Conservation (phyloP, 1,139 yeast genomes). For the Ogataea hybrid region DNA sequence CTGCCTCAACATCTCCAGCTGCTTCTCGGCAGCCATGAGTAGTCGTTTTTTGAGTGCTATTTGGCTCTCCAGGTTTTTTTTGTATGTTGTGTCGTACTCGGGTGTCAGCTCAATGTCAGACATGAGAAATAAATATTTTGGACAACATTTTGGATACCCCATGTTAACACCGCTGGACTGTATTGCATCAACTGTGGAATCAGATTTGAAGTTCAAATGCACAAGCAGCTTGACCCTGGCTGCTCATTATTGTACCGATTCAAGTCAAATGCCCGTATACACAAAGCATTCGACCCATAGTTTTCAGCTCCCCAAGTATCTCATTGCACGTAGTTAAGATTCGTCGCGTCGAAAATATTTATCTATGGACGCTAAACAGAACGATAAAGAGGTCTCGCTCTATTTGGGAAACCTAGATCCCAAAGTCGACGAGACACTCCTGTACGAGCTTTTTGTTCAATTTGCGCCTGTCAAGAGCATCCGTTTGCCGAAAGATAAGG, state of each 20-base stretch:
- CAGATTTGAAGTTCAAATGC: too few relatives aligned
- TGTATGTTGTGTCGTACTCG: conserved; percentile 14
- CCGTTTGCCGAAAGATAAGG: conserved; percentile 77
- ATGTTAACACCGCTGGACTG: too few relatives aligned
- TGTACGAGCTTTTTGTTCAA: conserved; percentile 83
- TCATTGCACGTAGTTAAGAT: too few relatives aligned
- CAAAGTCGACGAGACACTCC: conserved; percentile 60
- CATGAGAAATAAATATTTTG: conserved; percentile 8
- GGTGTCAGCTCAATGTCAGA: conserved; percentile 5
- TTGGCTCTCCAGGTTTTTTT: conserved; percentile 17
- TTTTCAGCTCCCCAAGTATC: too few relatives aligned
- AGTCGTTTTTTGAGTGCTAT: conserved; percentile 21
- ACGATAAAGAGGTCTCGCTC: conserved; percentile 56
- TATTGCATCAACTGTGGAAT: too few relatives aligned
- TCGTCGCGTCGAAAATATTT: conserved; percentile 10
- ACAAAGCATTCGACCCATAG: too few relatives aligned
- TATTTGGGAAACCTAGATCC: conserved; percentile 86
- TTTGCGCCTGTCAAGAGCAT: conserved; percentile 75
- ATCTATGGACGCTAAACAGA: conserved; percentile 14
- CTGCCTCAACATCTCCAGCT: conserved; percentile 11
- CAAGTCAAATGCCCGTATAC: too few relatives aligned
- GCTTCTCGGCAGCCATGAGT: conserved; percentile 18
- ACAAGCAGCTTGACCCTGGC: too few relatives aligned
- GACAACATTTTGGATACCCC: too few relatives aligned
- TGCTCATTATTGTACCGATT: too few relatives aligned